Evolutionary conservation across 495 filamentous ascomycete species (phyloP), one percentile per base, ranked within the genome.

Genomic region (Neurospora cerealis): DNA sequence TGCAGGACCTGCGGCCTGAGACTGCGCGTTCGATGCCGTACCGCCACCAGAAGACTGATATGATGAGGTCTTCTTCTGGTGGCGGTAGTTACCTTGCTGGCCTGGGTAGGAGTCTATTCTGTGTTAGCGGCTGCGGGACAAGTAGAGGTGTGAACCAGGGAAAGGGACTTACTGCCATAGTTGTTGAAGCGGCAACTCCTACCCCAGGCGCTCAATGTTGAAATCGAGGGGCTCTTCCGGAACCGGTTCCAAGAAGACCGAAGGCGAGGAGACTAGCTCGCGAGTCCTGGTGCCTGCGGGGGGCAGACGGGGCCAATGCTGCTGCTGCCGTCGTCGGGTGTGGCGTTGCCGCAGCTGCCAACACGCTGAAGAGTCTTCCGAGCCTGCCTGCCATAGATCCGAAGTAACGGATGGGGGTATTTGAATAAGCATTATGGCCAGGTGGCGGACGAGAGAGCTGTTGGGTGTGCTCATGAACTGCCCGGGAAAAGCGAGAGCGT

Each of bases 341-440:
- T 42, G 40, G 40, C 40, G 40, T 42, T 42, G 40, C 40, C 40
- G 40, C 15, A 42, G 40, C 40, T 42, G 15, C 15, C 15, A 44
- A 85, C 82, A 85, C 80, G 83, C 81, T 83, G 81, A 83, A 82
- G 80, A 83, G 82, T 32, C 76, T 79, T 72, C 76, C 42, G 71
- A 76, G 75, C 74, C 74, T 54, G 38, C 72, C 66, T 73, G 74
- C 75, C 73, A 69, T 74, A 73, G 71, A 80, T 75, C 74, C 75
- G 74, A 79, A 72, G 81, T 21, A 21, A 21, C 44, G 19, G 44
- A 48, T 48, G 46, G 46, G 74, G 21, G 46, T 54, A 28, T 54
- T 54, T 54, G 46, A 54, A 28, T 15, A 28, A 24, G 46, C 46
- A 54, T 28, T 28, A 28, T 28, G 9, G 9, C 1, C 46, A 24